Percentiles rank a stretch among this genome's conserved stretches.
These are phyloP conservation scores for Mucor plumbeus DNA, from an alignment of 371 early-diverging fungal species.

Conservation along the genomic window DNA sequence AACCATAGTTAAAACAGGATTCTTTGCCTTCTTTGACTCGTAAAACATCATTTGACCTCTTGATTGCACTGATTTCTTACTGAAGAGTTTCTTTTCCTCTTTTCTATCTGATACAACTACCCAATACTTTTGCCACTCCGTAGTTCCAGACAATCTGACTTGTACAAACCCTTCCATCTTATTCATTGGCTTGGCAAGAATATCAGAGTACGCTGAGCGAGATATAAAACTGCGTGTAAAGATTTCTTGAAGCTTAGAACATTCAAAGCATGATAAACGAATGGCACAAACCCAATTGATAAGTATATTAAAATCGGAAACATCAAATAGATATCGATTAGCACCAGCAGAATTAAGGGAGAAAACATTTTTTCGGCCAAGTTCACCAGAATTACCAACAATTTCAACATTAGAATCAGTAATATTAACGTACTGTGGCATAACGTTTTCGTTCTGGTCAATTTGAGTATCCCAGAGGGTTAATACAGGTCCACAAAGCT, in stretches of 20 bases:
- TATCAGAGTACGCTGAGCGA: conserved; percentile 31
- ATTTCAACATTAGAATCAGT: conserved; percentile 58
- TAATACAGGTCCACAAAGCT: conserved; percentile 61
- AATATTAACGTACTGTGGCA: conserved; percentile 65
- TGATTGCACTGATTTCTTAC: conserved; percentile 42
- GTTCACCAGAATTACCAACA: conserved; percentile 38
- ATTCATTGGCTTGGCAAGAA: conserved; percentile 14
- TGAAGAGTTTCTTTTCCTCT: conserved; percentile 57
- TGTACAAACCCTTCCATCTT: conserved; percentile 53
- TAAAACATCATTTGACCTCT: conserved; percentile 56
- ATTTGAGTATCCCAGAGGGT: conserved; percentile 51
- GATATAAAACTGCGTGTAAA: conserved; percentile 64
- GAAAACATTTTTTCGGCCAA: conserved; percentile 52
- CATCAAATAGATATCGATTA: conserved; percentile 54
- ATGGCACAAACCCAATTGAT: conserved; percentile 68
- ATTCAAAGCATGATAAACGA: conserved; percentile 72
- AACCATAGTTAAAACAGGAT: conserved; percentile 50
- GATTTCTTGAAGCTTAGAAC: conserved; percentile 65
- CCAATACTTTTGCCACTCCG: conserved; percentile 62
- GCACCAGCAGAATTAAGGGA: conserved; percentile 62
- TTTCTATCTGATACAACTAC: conserved; percentile 58
- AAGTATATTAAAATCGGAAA: conserved; percentile 33
- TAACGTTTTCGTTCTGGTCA: conserved; percentile 24
- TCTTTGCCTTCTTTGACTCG: conserved; percentile 52
- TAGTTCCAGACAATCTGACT: conserved; percentile 57